Evolutionary conservation across 257 asterid genomes (phyloP), one percentile per base, ranked within the genome.

Genomic region (Ligustrum vulgare): DNA sequence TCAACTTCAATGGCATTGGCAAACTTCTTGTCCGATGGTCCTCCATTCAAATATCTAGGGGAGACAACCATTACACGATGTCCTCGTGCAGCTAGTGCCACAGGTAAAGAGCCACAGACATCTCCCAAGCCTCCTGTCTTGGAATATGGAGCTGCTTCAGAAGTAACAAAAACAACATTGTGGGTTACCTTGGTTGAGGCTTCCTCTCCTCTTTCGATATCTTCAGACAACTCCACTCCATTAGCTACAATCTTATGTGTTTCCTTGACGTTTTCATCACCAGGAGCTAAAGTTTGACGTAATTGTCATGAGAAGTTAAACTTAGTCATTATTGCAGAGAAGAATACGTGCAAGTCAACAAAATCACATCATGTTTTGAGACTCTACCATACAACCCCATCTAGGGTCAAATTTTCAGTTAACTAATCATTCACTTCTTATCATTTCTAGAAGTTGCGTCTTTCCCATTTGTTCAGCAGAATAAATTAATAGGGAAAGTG

Each of bases 51-150:
- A 83, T 95, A 95, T 83, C 89, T 87, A 28, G 99, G 99, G 67
- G 91, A 91, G 47, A 95, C 96, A 8, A 95, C 99, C 98, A 95
- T 95, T 70, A 91, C 97, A 11, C 99, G 97, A 78, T 93, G 97
- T 12, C 97, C 98, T 68, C 96, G 89, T 6, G 82, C 81, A 67
- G 97, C 97, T 34, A 95, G 80, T 70, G 99, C 96, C 70, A 93
- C 83, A 66, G 99, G 99, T 78, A 95, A 84, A 58, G 98, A 90
- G 43, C 99, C 99, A 84, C 99, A 95, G 70, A 95, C 99, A 80
- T 95, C 99, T 72, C 97, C 99, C 78, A 95, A 82, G 36, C 99
- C 99, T 76, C 99, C 99, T 12, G 98, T 95, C 84, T 95, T 95
- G 39, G 96, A 91, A 86, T 95, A 95, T 0, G 98, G 99, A 45